Evolutionary conservation across 345 rosid genomes (phyloP).

Genomic region (Atalantia buxifolia): DNA sequence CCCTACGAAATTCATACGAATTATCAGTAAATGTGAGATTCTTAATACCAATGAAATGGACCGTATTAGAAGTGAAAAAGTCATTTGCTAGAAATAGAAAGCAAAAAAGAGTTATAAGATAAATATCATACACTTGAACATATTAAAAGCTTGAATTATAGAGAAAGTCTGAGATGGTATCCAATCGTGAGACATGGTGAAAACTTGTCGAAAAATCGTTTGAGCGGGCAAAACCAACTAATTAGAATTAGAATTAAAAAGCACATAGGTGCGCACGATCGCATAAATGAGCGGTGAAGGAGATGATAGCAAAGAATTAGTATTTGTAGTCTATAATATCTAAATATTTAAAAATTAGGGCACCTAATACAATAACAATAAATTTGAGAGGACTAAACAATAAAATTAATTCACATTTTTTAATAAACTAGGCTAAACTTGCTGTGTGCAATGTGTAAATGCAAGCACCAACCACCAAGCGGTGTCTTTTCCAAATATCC

Average conservation of each 20-base stretch:
- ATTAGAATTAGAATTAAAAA: no score
- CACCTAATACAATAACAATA: background rate
- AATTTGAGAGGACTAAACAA: background rate
- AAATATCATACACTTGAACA: background rate
- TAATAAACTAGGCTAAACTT: background rate
- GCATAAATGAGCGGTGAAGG: no score
- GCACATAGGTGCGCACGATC: background rate
- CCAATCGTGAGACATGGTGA: no score
- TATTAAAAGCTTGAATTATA: background rate
- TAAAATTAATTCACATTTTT: no score
- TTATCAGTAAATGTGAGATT: background rate
- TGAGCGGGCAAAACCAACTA: no score
- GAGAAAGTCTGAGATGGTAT: background rate
- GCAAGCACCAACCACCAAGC: background rate
- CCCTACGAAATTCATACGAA: constrained; percentile 36
- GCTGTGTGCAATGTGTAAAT: no score
- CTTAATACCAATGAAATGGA: background rate
- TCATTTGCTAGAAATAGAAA: background rate
- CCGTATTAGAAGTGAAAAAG: background rate
- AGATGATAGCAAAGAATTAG: background rate
- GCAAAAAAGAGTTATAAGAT: no score
- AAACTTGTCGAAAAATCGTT: no score
- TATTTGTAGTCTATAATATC: background rate
- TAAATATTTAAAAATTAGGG: background rate
- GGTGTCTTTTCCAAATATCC: background rate